These are phyloP conservation scores for Scorias spongiosa DNA, from an alignment of 2,329 filamentous ascomycete genomes.

Conservation along the genomic window DNA sequence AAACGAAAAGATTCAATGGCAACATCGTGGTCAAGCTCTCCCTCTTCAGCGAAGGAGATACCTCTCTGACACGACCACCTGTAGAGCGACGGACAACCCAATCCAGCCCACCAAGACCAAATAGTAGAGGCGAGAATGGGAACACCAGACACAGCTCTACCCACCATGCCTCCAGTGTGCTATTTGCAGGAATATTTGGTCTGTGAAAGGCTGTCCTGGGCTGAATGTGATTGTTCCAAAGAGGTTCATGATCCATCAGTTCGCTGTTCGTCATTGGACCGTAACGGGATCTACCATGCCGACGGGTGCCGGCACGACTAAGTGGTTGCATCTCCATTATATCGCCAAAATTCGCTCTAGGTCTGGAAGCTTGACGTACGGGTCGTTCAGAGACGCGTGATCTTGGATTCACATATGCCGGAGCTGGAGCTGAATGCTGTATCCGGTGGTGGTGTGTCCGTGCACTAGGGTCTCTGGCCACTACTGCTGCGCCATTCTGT, in stretches of 20 bases:
- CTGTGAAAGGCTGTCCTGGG: constrained; percentile 8
- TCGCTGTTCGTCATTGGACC: neutral
- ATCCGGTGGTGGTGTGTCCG: neutral
- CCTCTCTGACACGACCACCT: constrained; percentile 8
- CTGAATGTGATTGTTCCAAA: constrained; percentile 4
- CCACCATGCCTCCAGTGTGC: constrained; percentile 1
- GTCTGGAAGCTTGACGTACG: neutral
- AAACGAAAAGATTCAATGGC: constrained; percentile 7
- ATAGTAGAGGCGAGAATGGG: constrained; percentile 10
- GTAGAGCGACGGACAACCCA: constrained; percentile 7
- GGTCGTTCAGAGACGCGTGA: neutral
- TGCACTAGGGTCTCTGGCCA: neutral
- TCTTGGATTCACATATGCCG: neutral
- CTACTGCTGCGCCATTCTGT: too few species aligned
- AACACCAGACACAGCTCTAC: constrained; percentile 1
- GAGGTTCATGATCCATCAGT: constrained; percentile 3
- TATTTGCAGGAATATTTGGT: constrained; percentile 3
- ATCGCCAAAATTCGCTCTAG: neutral
- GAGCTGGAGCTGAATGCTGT: neutral
- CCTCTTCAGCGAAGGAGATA: constrained; percentile 10
- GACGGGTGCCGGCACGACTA: neutral
- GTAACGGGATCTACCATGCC: neutral
- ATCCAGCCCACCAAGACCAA: constrained; percentile 12
- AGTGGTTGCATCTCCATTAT: neutral
- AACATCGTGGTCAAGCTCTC: constrained; percentile 7